Evolutionary conservation across 495 filamentous ascomycete genomes (phyloP).

Genomic region (Evernia prunastri): DNA sequence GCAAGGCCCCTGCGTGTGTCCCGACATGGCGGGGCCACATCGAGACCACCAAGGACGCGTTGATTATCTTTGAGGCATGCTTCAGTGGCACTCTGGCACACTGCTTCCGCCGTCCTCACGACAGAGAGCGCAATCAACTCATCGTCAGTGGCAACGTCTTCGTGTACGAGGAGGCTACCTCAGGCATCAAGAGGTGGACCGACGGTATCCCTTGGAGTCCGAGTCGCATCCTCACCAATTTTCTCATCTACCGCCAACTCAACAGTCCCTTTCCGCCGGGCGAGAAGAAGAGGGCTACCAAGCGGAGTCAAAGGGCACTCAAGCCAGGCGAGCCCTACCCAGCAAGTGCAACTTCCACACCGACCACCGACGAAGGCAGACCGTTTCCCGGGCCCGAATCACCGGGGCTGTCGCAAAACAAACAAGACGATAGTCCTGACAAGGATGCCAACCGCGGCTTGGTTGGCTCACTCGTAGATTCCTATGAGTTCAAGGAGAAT

Average conservation of each 20-base stretch:
- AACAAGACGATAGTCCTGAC: conserved; percentile 38
- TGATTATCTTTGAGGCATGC: conserved; percentile 70
- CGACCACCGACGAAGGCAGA: conserved; percentile 37
- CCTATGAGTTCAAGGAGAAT: conserved; percentile 77
- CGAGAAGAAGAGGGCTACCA: conserved; percentile 83
- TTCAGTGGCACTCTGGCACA: conserved; percentile 62
- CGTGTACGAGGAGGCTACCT: conserved; percentile 82
- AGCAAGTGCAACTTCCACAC: conserved; percentile 33
- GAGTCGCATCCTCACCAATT: conserved; percentile 81
- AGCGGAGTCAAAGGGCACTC: conserved; percentile 47
- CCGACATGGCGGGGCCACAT: conserved; percentile 63
- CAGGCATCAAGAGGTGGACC: conserved; percentile 90
- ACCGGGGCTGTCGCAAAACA: conserved; percentile 39
- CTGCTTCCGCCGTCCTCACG: conserved; percentile 75
- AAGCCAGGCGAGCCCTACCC: conserved; percentile 48
- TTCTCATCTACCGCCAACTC: conserved; percentile 83
- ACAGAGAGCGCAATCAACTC: conserved; percentile 64
- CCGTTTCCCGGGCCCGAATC: conserved; percentile 38
- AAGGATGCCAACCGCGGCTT: conserved; percentile 58
- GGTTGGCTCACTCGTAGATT: conserved; percentile 77
- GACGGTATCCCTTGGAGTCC: conserved; percentile 88
- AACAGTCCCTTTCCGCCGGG: conserved; percentile 76
- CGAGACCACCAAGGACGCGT: conserved; percentile 63
- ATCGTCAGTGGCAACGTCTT: conserved; percentile 82
- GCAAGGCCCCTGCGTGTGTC: conserved; percentile 26